Conservation (phyloP, 495 filamentous ascomycete species). For the Haplographium delicatum region DNA sequence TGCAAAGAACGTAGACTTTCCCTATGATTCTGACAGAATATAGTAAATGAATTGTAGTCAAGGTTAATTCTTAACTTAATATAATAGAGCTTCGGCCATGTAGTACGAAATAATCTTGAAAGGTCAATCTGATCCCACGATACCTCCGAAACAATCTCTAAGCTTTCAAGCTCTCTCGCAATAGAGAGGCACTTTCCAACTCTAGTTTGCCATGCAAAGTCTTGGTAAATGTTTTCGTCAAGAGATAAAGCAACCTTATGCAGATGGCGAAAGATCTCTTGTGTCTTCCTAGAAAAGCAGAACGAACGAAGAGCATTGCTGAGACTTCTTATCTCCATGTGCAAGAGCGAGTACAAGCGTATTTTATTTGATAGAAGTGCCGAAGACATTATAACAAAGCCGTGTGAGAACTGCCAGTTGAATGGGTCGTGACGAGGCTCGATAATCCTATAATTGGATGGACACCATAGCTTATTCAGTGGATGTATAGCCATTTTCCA, state of each 20-base stretch:
- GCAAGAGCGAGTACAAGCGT: not conserved
- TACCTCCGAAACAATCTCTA: not conserved
- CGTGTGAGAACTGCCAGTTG: not conserved
- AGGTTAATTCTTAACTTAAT: not conserved
- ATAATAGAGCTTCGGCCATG: not conserved
- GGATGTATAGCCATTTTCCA: not conserved
- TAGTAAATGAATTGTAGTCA: not conserved
- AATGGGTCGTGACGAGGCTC: not conserved
- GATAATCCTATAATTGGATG: not conserved
- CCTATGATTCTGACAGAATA: not conserved
- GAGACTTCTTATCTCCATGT: not conserved
- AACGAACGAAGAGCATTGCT: not conserved
- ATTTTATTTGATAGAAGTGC: not conserved
- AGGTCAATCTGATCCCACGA: not conserved
- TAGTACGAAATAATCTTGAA: not conserved
- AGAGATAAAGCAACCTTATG: not conserved
- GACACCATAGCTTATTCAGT: not conserved
- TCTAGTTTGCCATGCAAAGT: not conserved
- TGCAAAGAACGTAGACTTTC: not conserved
- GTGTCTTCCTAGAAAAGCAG: not conserved
- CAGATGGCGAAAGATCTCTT: not conserved
- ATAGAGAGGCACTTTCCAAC: not conserved
- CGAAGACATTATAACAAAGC: not conserved
- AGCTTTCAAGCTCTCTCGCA: not conserved
- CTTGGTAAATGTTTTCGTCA: not conserved